A percentile compares a stretch with the other conserved stretches of the same genome.
Evolutionary conservation across 345 rosid species (phyloP).

Genomic region (Dimocarpus longan): DNA sequence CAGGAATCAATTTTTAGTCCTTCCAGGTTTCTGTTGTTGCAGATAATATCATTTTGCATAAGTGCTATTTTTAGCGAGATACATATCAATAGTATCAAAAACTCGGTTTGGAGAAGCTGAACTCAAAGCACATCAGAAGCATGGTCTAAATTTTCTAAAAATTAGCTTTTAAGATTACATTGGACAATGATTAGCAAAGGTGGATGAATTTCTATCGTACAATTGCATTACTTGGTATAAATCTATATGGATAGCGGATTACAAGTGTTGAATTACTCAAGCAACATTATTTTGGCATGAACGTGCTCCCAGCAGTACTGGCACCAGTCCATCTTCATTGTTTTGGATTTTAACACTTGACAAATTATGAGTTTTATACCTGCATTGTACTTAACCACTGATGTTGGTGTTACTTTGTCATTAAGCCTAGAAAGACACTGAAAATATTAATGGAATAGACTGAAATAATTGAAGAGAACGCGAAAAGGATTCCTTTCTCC

Average conservation of each 20-base stretch:
- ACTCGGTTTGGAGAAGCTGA: not conserved
- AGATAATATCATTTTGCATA: conserved; percentile 58
- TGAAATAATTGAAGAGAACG: not conserved
- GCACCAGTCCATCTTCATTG: not conserved
- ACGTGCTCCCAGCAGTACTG: not conserved
- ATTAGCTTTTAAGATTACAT: not conserved
- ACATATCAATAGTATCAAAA: not conserved
- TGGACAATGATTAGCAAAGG: not conserved
- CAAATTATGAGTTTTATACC: not conserved
- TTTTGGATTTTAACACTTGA: not conserved
- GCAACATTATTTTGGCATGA: not conserved
- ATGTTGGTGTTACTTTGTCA: conserved; percentile 24
- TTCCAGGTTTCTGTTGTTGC: conserved; percentile 90
- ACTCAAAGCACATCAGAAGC: not conserved
- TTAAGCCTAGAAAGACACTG: conserved; percentile 44
- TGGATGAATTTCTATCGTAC: not conserved
- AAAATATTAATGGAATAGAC: not conserved
- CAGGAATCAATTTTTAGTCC: not conserved
- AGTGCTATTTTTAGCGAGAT: not conserved
- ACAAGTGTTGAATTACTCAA: not conserved
- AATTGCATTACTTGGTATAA: not conserved
- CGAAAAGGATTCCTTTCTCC: not conserved
- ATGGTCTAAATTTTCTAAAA: not conserved
- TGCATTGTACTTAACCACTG: conserved; percentile 51
- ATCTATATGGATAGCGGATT: not conserved